Base-by-base conservation (phyloP, 257 asterid species). In the Verbena officinalis region DNA sequence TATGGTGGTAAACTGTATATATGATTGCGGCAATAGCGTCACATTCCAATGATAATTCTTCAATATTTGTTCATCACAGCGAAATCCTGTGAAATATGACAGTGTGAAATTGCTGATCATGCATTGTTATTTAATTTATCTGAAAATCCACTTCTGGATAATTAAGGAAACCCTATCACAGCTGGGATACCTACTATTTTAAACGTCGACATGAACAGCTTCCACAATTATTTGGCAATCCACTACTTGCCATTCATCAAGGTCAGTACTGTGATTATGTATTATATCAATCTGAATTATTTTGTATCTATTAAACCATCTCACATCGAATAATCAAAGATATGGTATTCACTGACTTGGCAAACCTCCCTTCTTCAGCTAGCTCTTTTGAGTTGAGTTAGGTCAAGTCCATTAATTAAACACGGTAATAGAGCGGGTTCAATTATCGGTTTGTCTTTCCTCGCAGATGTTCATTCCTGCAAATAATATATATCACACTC, bases 1-100 rank as follows among this genome's bases (percentile, higher is more conserved):
- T 46, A 80, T 87, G 92, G 89, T 87, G 64, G 86, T 82, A 8
- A 84, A 84, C 30, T 71, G 76, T 20, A n/a, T n/a, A n/a, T n/a
- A 80, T 84, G 73, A 30, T 84, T 9, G 81, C 83, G 44, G 77
- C 79, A 38, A 61, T 84, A 38, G 78, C 73, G 15, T 20, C 60
- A 0, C 67, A 64, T 50, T 58, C 64, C 31, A 62, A 16, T 0
- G 23, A 56, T 11, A 5, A 27, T 87, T 19, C 84, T 82, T 51
- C 95, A 87, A 0, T n/a, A 55, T 82, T 1, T 84, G 92, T 36
- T 82, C 89, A 0, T 84, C 90, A 0, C 24, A 19, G 12, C 67
- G 76, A 33, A 87, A 87, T 60, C 83, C 84, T 1, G 5, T 84
- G 4, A 80, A 60, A 51, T 55, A 46, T 30, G 68, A n/a, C 0